Evolutionary conservation across 345 rosid genomes (phyloP).

Genomic region (Geranium rotundifolium): DNA sequence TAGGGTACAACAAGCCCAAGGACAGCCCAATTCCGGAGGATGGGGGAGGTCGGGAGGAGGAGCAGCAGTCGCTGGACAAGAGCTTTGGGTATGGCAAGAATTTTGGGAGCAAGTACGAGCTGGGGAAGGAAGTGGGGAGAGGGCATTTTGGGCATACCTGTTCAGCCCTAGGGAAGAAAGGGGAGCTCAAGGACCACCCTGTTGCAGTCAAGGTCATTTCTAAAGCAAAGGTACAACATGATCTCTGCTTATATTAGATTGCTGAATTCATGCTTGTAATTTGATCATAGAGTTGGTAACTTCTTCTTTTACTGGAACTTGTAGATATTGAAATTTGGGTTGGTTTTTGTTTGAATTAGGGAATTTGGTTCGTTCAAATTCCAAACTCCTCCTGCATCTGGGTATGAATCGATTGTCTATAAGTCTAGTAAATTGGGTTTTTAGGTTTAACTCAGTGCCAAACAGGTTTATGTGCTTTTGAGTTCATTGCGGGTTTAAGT

Average conservation of each 20-base stretch:
- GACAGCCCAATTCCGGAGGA: constrained; percentile 31
- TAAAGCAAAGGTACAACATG: background rate
- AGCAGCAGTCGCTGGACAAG: constrained; percentile 19
- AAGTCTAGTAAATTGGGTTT: too few relatives aligned
- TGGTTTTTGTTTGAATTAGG: background rate
- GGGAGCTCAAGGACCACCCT: constrained; percentile 21
- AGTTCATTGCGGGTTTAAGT: too few relatives aligned
- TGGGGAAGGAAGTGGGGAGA: constrained; percentile 30
- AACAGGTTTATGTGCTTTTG: background rate
- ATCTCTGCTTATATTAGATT: background rate
- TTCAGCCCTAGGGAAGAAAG: constrained; percentile 21
- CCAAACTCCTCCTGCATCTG: background rate
- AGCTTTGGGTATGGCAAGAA: constrained; percentile 29
- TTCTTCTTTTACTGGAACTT: background rate
- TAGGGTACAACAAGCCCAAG: constrained; percentile 4
- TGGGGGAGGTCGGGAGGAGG: constrained; percentile 12
- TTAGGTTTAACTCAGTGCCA: too few relatives aligned
- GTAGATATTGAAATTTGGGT: too few relatives aligned
- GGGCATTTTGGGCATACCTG: constrained; percentile 29
- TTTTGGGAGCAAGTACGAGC: constrained; percentile 15
- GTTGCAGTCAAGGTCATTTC: constrained; percentile 25
- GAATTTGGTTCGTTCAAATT: too few relatives aligned
- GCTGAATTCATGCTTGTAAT: background rate
- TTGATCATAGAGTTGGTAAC: background rate
- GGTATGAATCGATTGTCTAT: background rate